These are phyloP conservation scores for Cucurbita pepo DNA, from an alignment of 306 rosid genomes.

Conservation along the genomic window DNA sequence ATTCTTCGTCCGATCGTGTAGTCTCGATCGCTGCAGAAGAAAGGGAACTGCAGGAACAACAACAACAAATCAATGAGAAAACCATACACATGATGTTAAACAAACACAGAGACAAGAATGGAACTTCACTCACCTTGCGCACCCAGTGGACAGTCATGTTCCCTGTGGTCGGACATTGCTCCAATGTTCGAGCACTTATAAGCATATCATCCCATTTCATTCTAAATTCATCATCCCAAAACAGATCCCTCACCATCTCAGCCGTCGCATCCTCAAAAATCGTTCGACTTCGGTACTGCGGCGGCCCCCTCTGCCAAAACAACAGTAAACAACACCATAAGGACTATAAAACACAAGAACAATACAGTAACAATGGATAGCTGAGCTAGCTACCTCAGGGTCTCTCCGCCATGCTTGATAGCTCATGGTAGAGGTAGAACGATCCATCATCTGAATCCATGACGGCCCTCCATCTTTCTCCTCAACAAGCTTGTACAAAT, in stretches of 20 bases:
- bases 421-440: slow-evolving; percentile 56
- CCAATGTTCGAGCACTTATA: slow-evolving; percentile 21
- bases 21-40: slow-evolving; percentile 50
- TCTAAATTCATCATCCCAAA: slow-evolving; percentile 50
- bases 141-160: slow-evolving; percentile 44
- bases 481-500: slow-evolving; percentile 29
- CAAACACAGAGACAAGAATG: background rate
- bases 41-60: slow-evolving; percentile 36
- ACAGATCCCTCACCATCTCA: slow-evolving; percentile 39
- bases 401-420: slow-evolving; percentile 69
- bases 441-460: slow-evolving; percentile 97
- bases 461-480: slow-evolving; percentile 79
- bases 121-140: slow-evolving; percentile 34
- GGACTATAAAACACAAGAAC: background rate
- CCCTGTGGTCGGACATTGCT: slow-evolving; percentile 39
- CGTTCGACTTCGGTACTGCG: slow-evolving; percentile 39
- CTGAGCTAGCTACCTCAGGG: slow-evolving; percentile 19
- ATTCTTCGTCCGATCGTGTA: slow-evolving; percentile 48
- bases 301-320: slow-evolving; percentile 35
- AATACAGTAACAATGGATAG: background rate
- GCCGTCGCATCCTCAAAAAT: slow-evolving; percentile 42
- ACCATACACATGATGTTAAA: background rate
- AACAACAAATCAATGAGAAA: background rate
- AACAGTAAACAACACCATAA: background rate
- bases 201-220: slow-evolving; percentile 53